phyloP scores from a whole-genome alignment of 306 rosid genomes.

The Hylodesmum podocarpum region DNA sequence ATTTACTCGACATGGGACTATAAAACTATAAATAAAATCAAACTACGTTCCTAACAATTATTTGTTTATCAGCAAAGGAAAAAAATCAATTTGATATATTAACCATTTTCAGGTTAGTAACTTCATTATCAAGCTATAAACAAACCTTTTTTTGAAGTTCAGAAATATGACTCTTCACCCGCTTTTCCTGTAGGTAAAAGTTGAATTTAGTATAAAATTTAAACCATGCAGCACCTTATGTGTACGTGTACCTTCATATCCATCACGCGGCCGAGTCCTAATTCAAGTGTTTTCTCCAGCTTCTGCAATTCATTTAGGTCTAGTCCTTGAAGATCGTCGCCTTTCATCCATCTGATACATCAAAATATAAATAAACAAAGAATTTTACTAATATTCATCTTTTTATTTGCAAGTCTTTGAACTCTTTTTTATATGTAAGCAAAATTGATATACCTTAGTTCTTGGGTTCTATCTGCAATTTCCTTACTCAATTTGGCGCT shows the following conservation, averaged over 20 bases:
- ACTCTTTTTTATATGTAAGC: neutral
- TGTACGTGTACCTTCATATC: constrained; percentile 25
- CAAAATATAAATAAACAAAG: neutral
- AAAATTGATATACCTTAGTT: constrained; percentile 33
- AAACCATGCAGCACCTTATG: neutral
- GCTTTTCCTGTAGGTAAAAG: constrained; percentile 35
- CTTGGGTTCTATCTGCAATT: constrained; percentile 26
- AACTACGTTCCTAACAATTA: too few species aligned
- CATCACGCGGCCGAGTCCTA: constrained; percentile 26
- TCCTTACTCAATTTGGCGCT: constrained; percentile 25
- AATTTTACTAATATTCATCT: neutral
- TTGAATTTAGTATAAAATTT: constrained; percentile 1
- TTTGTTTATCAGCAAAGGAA: too few species aligned
- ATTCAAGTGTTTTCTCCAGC: constrained; percentile 35
- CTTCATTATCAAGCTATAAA: constrained; percentile 2
- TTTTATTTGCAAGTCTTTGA: neutral
- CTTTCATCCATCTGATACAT: constrained; percentile 29
- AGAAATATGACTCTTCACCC: constrained; percentile 23
- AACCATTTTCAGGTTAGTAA: neutral
- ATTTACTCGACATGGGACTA: too few species aligned
- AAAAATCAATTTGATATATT: neutral
- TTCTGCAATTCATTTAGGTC: constrained; percentile 28
- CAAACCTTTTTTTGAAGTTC: constrained; percentile 36
- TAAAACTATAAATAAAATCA: too few species aligned
- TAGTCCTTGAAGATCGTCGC: constrained; percentile 37